phyloP scores from a whole-genome alignment of 2,329 filamentous ascomycete species.

The Colletotrichum abscissum region DNA sequence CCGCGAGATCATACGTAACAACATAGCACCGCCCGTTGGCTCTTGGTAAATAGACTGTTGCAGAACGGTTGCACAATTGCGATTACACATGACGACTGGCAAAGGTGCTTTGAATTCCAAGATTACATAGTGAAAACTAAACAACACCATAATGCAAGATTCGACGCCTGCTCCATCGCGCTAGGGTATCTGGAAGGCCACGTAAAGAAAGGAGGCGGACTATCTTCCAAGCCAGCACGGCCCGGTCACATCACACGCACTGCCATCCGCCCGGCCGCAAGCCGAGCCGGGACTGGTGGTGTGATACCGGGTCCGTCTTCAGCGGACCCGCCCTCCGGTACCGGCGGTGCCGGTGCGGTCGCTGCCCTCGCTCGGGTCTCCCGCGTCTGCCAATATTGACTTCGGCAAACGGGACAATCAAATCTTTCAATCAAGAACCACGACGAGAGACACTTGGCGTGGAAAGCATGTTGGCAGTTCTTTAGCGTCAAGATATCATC shows the following conservation, averaged over 20 bases:
- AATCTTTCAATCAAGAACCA: conserved; percentile 52
- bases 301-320: not conserved
- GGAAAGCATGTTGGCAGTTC: conserved; percentile 51
- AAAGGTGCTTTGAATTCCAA: no score
- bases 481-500: conserved; percentile 52
- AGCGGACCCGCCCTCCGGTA: conserved; percentile 10
- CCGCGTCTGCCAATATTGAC: conserved; percentile 44
- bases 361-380: conserved; percentile 22
- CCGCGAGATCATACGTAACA: no score
- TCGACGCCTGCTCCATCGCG: no score
- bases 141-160: no score
- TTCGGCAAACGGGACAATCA: conserved; percentile 53
- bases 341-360: conserved; percentile 6
- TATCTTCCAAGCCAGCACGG: not conserved
- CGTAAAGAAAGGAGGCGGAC: not conserved
- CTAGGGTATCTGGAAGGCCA: not conserved
- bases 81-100: no score
- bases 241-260: conserved; percentile 1
- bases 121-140: no score
- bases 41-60: no score
- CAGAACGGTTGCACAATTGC: no score
- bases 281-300: conserved; percentile 7
- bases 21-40: no score
- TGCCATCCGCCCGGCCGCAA: not conserved
- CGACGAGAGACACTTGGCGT: conserved; percentile 50